Percentiles rank a stretch among this genome's conserved stretches.
Conservation (phyloP, 2,329 filamentous ascomycete genomes). For the Phialocephala subalpina region DNA sequence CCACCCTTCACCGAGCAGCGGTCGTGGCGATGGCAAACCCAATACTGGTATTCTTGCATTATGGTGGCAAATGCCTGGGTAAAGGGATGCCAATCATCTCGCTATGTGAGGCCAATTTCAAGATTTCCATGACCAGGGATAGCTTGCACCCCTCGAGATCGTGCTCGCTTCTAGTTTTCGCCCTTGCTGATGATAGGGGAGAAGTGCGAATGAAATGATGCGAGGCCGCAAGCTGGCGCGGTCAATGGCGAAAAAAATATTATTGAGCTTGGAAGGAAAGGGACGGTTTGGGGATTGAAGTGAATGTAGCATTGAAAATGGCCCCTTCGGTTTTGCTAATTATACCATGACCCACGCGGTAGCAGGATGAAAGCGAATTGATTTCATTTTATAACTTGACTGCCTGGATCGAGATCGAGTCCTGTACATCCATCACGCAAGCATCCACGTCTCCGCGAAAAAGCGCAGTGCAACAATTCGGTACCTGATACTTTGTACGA, state of each 20-base stretch:
- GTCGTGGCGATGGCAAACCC: conserved; percentile 15
- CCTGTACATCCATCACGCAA: neutral
- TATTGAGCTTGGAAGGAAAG: neutral
- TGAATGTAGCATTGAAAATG: neutral
- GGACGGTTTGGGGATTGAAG: neutral
- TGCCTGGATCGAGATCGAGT: neutral
- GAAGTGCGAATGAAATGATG: conserved; percentile 15
- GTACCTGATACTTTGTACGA: neutral
- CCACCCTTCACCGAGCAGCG: neutral
- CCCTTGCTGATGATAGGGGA: conserved; percentile 19
- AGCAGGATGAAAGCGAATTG: neutral
- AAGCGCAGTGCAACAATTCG: neutral
- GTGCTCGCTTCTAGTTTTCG: neutral
- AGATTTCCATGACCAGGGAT: conserved; percentile 22
- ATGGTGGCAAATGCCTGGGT: conserved; percentile 19
- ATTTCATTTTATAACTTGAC: neutral
- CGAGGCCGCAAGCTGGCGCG: conserved; percentile 9
- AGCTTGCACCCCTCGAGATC: conserved; percentile 16
- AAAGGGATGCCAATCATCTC: conserved; percentile 21
- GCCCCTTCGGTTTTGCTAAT: neutral
- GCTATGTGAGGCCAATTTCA: conserved; percentile 15
- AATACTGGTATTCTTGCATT: conserved; percentile 10
- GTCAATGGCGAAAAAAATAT: conserved; percentile 16
- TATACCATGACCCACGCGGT: neutral
- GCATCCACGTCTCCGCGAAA: neutral